A percentile compares a stretch with the other conserved stretches of the same genome.
Evolutionary conservation across 208 protist genomes (phyloP).

Genomic region (Trypanosoma theileri): DNA sequence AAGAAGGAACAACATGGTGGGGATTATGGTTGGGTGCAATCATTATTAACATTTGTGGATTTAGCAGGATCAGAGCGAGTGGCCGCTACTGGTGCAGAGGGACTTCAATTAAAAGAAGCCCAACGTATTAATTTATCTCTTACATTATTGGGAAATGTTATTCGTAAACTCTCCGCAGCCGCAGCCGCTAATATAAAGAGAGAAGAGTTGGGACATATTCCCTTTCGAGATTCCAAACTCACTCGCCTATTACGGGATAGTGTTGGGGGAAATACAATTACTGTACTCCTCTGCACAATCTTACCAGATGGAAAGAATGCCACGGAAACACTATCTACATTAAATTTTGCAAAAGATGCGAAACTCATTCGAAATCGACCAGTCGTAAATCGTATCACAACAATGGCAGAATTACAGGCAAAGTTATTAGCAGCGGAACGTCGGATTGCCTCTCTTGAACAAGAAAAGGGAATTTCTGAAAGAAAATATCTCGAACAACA

Average conservation of each 20-base stretch:
- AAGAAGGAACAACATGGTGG: slow-evolving; percentile 30
- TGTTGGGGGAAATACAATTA: slow-evolving; percentile 77
- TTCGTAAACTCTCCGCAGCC: slow-evolving; percentile 53
- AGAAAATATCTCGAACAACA: neutral
- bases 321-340: slow-evolving; percentile 73
- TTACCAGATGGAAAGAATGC: slow-evolving; percentile 55
- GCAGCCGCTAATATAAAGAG: neutral
- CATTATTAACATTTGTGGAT: slow-evolving; percentile 87
- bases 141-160: slow-evolving; percentile 87
- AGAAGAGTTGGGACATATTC: slow-evolving; percentile 44
- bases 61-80: slow-evolving; percentile 92
- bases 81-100: slow-evolving; percentile 68
- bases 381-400: slow-evolving; percentile 36
- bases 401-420: slow-evolving; percentile 17
- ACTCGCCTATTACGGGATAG: slow-evolving; percentile 85
- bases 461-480: slow-evolving; percentile 28
- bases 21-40: slow-evolving; percentile 17
- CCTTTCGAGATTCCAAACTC: slow-evolving; percentile 91
- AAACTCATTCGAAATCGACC: slow-evolving; percentile 46
- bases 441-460: slow-evolving; percentile 59
- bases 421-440: slow-evolving; percentile 28
- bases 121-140: slow-evolving; percentile 93
- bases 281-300: slow-evolving; percentile 79
- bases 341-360: slow-evolving; percentile 79
- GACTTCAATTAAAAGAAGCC: slow-evolving; percentile 76